Conservation (phyloP, 176 grass and related monocot species). For the Juncus inflexus region DNA sequence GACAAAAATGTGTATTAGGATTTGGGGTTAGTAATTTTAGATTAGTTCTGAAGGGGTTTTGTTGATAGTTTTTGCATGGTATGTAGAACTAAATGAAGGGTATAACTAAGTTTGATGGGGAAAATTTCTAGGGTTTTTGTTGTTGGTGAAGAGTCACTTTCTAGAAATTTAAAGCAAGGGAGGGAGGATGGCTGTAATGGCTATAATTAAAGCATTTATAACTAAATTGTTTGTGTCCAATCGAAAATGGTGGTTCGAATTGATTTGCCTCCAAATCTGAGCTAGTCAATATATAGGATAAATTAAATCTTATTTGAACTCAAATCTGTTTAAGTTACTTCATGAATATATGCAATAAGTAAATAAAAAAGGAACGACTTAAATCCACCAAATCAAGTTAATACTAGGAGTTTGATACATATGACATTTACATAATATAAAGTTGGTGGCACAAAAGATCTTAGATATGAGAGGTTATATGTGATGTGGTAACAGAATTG, state of each 20-base stretch:
- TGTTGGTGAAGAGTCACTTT: constrained; percentile 23
- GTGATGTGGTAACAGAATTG: neutral
- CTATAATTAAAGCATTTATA: constrained; percentile 9
- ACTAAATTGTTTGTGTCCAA: constrained; percentile 18
- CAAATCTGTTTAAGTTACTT: constrained; percentile 10
- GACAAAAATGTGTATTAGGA: constrained; percentile 34
- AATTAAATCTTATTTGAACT: constrained; percentile 20
- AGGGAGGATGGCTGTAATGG: neutral
- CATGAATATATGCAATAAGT: neutral
- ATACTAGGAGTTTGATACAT: neutral
- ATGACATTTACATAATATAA: neutral
- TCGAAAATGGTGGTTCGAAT: constrained; percentile 20
- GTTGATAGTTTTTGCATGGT: constrained; percentile 28
- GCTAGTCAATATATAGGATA: neutral
- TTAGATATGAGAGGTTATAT: neutral
- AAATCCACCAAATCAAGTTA: neutral
- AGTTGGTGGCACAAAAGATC: constrained; percentile 6
- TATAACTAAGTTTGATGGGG: constrained; percentile 17
- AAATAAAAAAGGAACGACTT: neutral
- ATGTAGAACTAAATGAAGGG: neutral
- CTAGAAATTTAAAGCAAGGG: constrained; percentile 23
- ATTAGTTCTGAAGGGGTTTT: constrained; percentile 20
- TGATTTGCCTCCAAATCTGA: constrained; percentile 13
- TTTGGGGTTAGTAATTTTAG: constrained; percentile 17
- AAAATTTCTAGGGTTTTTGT: constrained; percentile 21